phyloP scores from a whole-genome alignment of 257 asterid genomes.

The Jacaranda mimosifolia region DNA sequence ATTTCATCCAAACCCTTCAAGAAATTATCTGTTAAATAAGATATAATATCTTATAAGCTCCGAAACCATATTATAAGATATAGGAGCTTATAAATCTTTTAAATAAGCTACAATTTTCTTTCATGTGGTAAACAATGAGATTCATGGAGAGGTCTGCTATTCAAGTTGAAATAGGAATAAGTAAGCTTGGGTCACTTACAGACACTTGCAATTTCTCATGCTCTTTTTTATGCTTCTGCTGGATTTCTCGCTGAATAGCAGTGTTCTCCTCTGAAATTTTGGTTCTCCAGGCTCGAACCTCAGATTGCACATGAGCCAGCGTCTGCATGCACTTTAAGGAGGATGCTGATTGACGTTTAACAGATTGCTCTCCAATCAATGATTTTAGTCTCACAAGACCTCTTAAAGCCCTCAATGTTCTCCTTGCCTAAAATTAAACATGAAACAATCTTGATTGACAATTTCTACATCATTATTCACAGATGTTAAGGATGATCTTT shows the following conservation, averaged over 20 bases:
- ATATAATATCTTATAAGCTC: not conserved
- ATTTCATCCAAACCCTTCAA: too few relatives aligned
- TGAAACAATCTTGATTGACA: conserved; percentile 2
- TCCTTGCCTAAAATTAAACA: conserved; percentile 65
- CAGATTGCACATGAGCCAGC: conserved; percentile 70
- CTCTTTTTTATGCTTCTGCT: conserved; percentile 66
- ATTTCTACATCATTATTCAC: not conserved
- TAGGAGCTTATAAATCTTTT: too few relatives aligned
- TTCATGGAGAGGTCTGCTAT: too few relatives aligned
- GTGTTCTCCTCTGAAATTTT: conserved; percentile 61
- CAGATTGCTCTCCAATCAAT: conserved; percentile 67
- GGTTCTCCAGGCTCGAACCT: conserved; percentile 69
- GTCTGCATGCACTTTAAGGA: conserved; percentile 80
- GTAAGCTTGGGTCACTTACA: conserved; percentile 44
- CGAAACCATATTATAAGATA: not conserved
- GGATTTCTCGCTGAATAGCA: conserved; percentile 58
- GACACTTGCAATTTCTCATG: conserved; percentile 51
- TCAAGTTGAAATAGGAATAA: too few relatives aligned
- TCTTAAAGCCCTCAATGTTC: conserved; percentile 70
- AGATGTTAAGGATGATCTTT: not conserved
- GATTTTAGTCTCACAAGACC: conserved; percentile 75
- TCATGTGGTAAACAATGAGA: too few relatives aligned
- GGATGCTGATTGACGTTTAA: conserved; percentile 68
- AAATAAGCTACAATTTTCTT: too few relatives aligned
- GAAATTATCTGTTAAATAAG: too few relatives aligned